Percentiles rank a stretch among this genome's conserved stretches.
Evolutionary conservation across 2,329 filamentous ascomycete species (phyloP).

Genomic region (Cladosporium phlei): DNA sequence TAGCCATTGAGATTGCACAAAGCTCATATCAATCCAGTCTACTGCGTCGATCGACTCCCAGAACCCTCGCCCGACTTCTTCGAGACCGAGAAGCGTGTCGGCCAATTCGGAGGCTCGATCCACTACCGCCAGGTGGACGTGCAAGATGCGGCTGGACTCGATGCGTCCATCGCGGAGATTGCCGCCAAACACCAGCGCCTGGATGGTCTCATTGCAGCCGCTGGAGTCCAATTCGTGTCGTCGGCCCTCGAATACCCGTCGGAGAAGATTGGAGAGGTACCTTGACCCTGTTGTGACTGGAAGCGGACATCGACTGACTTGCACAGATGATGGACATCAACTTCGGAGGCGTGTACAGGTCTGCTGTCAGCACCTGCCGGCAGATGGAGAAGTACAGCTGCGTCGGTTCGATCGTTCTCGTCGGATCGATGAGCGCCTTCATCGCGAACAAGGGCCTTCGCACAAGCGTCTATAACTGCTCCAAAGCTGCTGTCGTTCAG

Average conservation of each 20-base stretch:
- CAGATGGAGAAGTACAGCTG: conserved; percentile 48
- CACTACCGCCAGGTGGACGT: conserved; percentile 47
- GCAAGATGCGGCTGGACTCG: conserved; percentile 32
- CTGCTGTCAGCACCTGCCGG: conserved; percentile 44
- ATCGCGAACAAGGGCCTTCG: conserved; percentile 44
- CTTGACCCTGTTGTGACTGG: conserved; percentile 19
- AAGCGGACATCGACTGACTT: not conserved
- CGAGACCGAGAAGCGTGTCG: conserved; percentile 34
- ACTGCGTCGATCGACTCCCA: conserved; percentile 45
- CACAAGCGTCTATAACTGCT: conserved; percentile 45
- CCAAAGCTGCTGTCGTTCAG: conserved; percentile 52
- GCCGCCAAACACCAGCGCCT: conserved; percentile 24
- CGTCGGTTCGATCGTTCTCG: conserved; percentile 45
- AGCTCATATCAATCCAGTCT: conserved; percentile 32
- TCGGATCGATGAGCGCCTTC: conserved; percentile 49
- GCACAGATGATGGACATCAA: conserved; percentile 45
- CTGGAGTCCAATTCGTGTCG: conserved; percentile 28
- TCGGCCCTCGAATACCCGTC: conserved; percentile 32
- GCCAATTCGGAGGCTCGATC: conserved; percentile 38
- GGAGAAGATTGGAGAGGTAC: conserved; percentile 24
- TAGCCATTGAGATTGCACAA: not conserved
- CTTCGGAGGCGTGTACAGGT: conserved; percentile 47
- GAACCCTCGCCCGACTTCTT: conserved; percentile 45
- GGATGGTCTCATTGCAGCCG: conserved; percentile 30
- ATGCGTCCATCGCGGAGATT: conserved; percentile 24